Conservation (phyloP, 176 grass and related monocot genomes). For the Zea mays region DNA sequence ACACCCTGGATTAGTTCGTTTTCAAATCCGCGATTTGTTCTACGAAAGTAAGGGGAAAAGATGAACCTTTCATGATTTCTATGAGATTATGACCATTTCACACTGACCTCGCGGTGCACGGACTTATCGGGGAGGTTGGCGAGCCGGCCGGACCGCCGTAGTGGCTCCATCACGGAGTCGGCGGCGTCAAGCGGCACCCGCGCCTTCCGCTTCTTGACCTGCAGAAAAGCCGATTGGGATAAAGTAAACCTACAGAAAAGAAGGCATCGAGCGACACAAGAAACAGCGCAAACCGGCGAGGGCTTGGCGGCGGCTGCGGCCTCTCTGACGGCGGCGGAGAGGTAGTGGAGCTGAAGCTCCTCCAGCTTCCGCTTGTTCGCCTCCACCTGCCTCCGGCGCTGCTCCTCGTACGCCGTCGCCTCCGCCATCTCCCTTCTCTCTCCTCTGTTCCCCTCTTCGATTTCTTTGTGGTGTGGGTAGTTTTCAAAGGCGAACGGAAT, state of each 20-base stretch:
- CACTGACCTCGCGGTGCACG: neutral
- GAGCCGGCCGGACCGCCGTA: neutral
- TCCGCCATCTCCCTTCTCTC: constrained; percentile 30
- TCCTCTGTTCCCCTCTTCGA: neutral
- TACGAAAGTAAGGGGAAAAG: neutral
- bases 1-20: neutral
- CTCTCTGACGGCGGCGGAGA: constrained; percentile 58
- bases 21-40: neutral
- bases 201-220: constrained; percentile 73
- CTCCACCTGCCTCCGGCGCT: constrained; percentile 60
- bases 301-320: constrained; percentile 47
- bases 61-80: neutral
- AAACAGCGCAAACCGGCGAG: constrained; percentile 42
- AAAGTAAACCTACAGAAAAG: neutral
- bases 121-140: neutral
- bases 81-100: neutral
- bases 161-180: neutral
- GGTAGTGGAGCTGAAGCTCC: constrained; percentile 67
- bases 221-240: neutral
- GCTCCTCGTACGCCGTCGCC: constrained; percentile 58
- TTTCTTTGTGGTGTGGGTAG: neutral
- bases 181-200: no score
- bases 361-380: constrained; percentile 77
- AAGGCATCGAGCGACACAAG: neutral
- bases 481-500: neutral